Base-by-base conservation (phyloP, 1,284 basidiomycete genomes). In the Malassezia japonica region DNA sequence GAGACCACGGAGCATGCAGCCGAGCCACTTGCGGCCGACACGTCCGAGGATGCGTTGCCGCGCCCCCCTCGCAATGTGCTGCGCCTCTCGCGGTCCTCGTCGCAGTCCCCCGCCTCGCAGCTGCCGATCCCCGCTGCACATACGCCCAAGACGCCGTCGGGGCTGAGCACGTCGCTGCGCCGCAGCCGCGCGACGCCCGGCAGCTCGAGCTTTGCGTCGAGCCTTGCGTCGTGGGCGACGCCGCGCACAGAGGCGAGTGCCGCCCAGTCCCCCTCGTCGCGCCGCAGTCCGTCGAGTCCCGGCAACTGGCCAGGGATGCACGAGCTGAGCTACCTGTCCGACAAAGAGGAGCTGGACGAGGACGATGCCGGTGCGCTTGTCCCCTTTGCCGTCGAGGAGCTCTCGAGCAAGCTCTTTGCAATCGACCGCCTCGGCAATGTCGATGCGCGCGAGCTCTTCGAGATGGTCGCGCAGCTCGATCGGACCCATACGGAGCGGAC, bases 401-500 rank as follows among this genome's bases (percentile, higher is more conserved):
- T 54, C 6, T 47, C 51, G 20, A 28, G 41, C 33, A 48, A 48
- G 27, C 43, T 54, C 20, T 21, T 48, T 15, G 7, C 47, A 8
- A 48, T 48, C 13, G 46, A 48, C 3, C 31, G 33, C 15, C 39
- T 47, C n/a, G 51, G 40, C 24, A 29, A 43, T n/a, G 31, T 44
- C n/a, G 51, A 54, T 23, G 37, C 47, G 20, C 33, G 27, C 15
- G 51, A 54, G 34, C 15, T 54, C n/a, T 29, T 54, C 21, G 51
- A 48, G 20, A 54, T 43, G 31, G 31, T 54, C 27, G 51, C 35
- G 10, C 46, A 46, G 25, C 41, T 54, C 32, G 51, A 54, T 35
- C 51, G 51, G 20, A 54, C 51, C 3, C 51, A 54, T 13, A 38
- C 46, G 4, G 46, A 54, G 24, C 46, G 51, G 15, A 54, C 51